These are phyloP conservation scores for Castanopsis chinensis DNA, from an alignment of 306 rosid genomes.

Conservation along the genomic window DNA sequence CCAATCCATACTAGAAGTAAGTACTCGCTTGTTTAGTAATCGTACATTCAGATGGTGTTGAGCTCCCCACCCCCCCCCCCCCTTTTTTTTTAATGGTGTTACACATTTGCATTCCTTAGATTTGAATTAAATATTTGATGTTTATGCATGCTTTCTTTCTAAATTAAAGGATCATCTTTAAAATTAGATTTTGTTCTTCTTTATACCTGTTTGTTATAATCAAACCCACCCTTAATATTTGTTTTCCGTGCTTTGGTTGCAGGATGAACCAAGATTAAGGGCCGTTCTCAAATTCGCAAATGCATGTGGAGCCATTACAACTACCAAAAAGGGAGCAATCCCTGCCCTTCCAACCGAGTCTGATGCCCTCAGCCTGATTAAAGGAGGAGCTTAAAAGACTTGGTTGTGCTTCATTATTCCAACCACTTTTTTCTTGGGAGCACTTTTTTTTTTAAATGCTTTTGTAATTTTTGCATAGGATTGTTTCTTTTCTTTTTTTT, in stretches of 20 bases:
- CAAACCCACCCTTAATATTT: neutral
- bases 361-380: constrained; percentile 49
- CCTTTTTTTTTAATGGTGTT: no score
- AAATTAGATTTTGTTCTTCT: no score
- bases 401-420: neutral
- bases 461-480: neutral
- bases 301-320: constrained; percentile 95
- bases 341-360: constrained; percentile 78
- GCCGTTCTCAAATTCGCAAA: constrained; percentile 61
- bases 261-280: constrained; percentile 76
- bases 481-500: no score
- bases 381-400: constrained; percentile 34
- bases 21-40: neutral
- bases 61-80: no score
- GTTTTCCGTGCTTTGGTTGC: neutral
- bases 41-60: no score
- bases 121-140: neutral
- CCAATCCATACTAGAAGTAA: constrained; percentile 76
- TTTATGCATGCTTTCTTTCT: no score
- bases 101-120: neutral
- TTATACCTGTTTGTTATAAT: neutral
- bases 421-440: neutral
- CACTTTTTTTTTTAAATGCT: neutral
- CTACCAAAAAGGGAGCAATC: constrained; percentile 87
- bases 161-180: no score